Evolutionary conservation across 2,329 filamentous ascomycete genomes (phyloP).

Genomic region (Talaromyces verruculosus): DNA sequence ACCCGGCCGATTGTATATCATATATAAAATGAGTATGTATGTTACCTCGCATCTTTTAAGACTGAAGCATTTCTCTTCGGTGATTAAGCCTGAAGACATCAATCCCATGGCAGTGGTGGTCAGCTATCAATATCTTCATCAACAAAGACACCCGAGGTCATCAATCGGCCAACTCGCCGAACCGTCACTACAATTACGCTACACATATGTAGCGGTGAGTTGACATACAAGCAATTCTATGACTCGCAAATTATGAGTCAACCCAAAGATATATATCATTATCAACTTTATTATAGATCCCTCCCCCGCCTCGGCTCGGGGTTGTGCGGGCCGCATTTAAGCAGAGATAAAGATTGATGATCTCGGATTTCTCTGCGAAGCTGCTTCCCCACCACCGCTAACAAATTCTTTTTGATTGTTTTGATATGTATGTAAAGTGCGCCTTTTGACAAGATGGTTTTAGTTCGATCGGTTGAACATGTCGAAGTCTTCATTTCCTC

Average conservation of each 20-base stretch:
- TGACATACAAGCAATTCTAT: neutral
- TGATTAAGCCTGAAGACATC: neutral
- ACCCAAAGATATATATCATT: neutral
- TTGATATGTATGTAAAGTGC: neutral
- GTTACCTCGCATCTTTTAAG: neutral
- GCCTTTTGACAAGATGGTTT: neutral
- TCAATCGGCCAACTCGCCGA: neutral
- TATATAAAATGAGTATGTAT: constrained; percentile 1
- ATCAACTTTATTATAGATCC: neutral
- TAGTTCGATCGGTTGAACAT: too few species aligned
- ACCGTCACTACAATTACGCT: neutral
- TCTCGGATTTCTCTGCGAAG: constrained; percentile 20
- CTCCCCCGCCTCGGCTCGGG: neutral
- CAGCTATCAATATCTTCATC: neutral
- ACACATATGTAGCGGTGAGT: neutral
- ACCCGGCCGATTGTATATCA: neutral
- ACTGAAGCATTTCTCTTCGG: neutral
- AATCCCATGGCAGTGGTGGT: neutral
- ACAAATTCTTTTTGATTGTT: neutral
- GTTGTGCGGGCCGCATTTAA: neutral
- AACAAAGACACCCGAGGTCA: neutral
- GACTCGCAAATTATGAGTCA: neutral
- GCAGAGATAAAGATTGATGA: neutral
- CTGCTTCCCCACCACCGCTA: neutral
- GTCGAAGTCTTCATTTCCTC: neutral